Percentiles rank a stretch among this genome's conserved stretches.
phyloP scores from a whole-genome alignment of 192 early-diverging fungal genomes.

The Cetraspora pellucida region DNA sequence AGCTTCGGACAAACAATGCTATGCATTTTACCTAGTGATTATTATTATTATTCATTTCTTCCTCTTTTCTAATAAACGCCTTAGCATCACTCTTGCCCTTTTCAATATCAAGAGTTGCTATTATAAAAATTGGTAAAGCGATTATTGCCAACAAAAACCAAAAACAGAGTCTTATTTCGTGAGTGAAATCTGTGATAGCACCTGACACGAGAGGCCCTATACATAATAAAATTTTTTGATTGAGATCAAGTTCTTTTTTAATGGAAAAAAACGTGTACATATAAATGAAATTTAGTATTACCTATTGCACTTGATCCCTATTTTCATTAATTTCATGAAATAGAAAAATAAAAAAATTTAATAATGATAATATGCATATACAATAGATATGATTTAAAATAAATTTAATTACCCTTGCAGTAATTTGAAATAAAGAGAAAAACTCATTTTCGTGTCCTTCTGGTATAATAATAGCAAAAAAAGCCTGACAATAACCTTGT shows the following conservation, averaged over 20 bases:
- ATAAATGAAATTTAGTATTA: too few species aligned
- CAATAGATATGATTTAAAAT: slow-evolving; percentile 40
- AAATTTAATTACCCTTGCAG: slow-evolving; percentile 59
- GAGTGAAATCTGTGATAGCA: slow-evolving; percentile 39
- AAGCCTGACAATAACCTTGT: slow-evolving; percentile 48
- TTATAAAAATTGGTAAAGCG: slow-evolving; percentile 42
- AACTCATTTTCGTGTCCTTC: slow-evolving; percentile 67
- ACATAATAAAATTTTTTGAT: slow-evolving; percentile 17
- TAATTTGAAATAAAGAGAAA: slow-evolving; percentile 64
- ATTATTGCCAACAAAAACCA: slow-evolving; percentile 52
- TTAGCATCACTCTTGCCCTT: slow-evolving; percentile 53
- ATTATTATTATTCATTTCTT: slow-evolving; percentile 9
- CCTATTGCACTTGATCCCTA: neutral
- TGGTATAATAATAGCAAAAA: slow-evolving; percentile 65
- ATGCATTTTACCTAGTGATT: too few species aligned
- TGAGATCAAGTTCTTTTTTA: too few species aligned
- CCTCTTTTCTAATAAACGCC: slow-evolving; percentile 35
- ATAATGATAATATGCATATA: neutral
- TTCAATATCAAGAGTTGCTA: slow-evolving; percentile 48
- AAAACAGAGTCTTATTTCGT: slow-evolving; percentile 50
- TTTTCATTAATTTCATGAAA: slow-evolving; percentile 2
- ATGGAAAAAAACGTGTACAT: too few species aligned
- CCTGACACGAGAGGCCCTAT: slow-evolving; percentile 52
- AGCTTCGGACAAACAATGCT: too few species aligned
- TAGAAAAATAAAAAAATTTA: neutral